Evolutionary conservation across 345 rosid genomes (phyloP).

Genomic region (Jatropha curcas): DNA sequence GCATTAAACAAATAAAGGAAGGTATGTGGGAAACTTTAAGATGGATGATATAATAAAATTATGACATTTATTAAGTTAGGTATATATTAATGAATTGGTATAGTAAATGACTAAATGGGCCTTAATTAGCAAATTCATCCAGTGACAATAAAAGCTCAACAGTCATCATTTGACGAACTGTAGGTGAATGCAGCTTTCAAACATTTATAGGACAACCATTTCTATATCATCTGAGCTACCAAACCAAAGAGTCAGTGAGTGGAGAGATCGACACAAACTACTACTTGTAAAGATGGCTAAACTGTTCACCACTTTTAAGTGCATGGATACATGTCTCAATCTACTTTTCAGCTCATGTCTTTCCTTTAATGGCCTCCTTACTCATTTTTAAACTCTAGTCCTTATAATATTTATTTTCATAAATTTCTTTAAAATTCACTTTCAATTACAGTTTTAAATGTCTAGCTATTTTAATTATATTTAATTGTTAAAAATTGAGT

Average conservation of each 20-base stretch:
- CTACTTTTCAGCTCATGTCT: neutral
- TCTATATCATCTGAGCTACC: conserved; percentile 13
- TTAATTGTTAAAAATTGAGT: too few relatives aligned
- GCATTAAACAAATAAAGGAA: conserved; percentile 18
- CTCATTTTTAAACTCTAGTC: neutral
- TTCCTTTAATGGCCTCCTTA: conserved; percentile 1
- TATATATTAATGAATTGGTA: conserved; percentile 34
- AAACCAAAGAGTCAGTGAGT: neutral
- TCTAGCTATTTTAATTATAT: too few relatives aligned
- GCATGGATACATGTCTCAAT: conserved; percentile 17
- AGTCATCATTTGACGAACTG: conserved; percentile 42
- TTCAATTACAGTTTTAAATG: too few relatives aligned
- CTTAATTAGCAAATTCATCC: conserved; percentile 38
- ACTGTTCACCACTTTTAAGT: conserved; percentile 5
- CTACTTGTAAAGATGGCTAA: neutral
- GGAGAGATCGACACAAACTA: neutral
- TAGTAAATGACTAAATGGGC: conserved; percentile 36
- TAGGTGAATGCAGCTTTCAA: conserved; percentile 49
- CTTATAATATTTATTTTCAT: neutral
- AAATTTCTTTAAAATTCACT: too few relatives aligned
- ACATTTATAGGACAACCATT: conserved; percentile 49
- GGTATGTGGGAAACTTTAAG: conserved; percentile 35
- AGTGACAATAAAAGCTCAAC: conserved; percentile 22
- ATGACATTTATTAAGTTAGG: conserved; percentile 45
- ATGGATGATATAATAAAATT: conserved; percentile 31